phyloP scores from a whole-genome alignment of 352 stramenopile species.

The Sclerospora graminicola region DNA sequence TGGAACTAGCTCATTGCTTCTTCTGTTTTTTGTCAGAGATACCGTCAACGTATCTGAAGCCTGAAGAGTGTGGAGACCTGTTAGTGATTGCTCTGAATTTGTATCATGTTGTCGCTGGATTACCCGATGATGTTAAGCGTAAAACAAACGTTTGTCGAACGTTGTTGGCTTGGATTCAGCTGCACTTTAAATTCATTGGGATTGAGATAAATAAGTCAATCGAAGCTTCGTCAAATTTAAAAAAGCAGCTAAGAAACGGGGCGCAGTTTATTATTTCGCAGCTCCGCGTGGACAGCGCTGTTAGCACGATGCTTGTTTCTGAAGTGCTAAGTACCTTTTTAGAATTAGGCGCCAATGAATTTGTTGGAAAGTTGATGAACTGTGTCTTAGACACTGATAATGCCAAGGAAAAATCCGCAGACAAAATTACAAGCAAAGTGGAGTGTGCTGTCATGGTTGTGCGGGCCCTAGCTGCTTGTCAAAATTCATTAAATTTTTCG shows the following conservation, averaged over 20 bases:
- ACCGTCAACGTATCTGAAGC: conserved; percentile 26
- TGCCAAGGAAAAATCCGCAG: background rate
- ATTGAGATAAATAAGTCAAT: conserved; percentile 7
- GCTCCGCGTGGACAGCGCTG: conserved; percentile 7
- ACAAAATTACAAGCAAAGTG: conserved; percentile 8
- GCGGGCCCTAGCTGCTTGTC: conserved; percentile 22
- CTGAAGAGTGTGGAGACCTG: conserved; percentile 15
- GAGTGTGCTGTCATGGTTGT: conserved; percentile 23
- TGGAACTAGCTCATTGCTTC: conserved; percentile 9
- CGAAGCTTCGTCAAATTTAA: background rate
- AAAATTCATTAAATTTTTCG: conserved; percentile 2
- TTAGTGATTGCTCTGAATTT: conserved; percentile 13
- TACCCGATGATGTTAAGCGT: background rate
- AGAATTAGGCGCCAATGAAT: conserved; percentile 11
- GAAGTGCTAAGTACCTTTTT: conserved; percentile 28
- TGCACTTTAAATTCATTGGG: conserved; percentile 17
- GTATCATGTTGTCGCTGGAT: conserved; percentile 11
- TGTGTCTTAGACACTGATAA: conserved; percentile 2
- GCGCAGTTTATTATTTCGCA: conserved; percentile 15
- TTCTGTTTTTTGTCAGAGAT: conserved; percentile 27
- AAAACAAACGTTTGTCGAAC: conserved; percentile 10
- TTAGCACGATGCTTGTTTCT: conserved; percentile 13
- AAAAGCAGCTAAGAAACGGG: conserved; percentile 9
- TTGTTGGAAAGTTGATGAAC: conserved; percentile 30
- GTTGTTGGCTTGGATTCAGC: conserved; percentile 20